Evolutionary conservation across 2,329 filamentous ascomycete genomes (phyloP), one percentile per base, ranked within the genome.

Genomic region (Colletotrichum sidae): DNA sequence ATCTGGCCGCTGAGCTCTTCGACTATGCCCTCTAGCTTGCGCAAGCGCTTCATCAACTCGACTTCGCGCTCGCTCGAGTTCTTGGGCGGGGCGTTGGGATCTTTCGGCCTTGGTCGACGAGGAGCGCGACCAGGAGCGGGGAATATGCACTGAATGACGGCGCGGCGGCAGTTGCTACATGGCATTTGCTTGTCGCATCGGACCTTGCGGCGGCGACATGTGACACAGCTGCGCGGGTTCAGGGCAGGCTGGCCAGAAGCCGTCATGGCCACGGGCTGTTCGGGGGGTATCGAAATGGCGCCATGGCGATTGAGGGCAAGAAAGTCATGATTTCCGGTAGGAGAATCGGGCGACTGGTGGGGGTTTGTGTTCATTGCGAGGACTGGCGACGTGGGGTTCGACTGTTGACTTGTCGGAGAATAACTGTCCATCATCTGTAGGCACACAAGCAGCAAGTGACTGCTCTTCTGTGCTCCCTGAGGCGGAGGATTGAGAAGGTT

Each of bases 151-250:
- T 90, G 86, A 63, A 91, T 91, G 70, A 89, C 81, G 45, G 89
- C 90, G 69, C 90, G 87, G 46, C 86, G 86, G 75, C 91, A 94
- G 75, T 94, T 93, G 71, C 88, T 88, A 76, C 91, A 94, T 13
- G 91, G 90, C 81, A 92, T 88, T 71, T 87, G 84, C 80, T 93
- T 93, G 80, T 94, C 90, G 82, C 91, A 94, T 72, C 90, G 90
- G 59, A 94, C 91, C 76, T 92, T 91, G 67, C 89, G 81, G 49
- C 82, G 80, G 10, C 82, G 78, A 67, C 82, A 84, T 44, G 81
- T 84, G 15, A 84, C 81, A 69, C 82, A 84, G 67, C 81, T 84
- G 66, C 82, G 77, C 37, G 82, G 82, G 67, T 84, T 84, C 51
- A 83, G 64, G 42, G 75, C 76, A 7, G 78, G 76, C 33, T 71